Conservation (phyloP, 768 basidiomycete genomes). For the Naganishia antarctica region DNA sequence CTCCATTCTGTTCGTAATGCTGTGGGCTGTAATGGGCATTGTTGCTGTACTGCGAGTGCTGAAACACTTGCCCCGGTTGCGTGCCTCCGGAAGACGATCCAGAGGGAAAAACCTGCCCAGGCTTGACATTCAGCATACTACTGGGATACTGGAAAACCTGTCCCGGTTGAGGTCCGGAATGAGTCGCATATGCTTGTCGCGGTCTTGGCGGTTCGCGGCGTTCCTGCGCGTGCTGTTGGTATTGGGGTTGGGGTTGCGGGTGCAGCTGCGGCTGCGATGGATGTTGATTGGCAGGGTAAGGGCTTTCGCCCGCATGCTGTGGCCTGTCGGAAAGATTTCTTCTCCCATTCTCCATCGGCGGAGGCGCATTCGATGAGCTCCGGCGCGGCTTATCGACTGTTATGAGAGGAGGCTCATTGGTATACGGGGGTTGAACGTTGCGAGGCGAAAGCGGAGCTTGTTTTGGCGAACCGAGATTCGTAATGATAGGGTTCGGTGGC, state of each 20-base stretch:
- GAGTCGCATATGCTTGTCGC: conserved; percentile 11
- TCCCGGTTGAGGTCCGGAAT: conserved; percentile 44
- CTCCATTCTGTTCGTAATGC: neutral
- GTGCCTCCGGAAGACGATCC: conserved; percentile 10
- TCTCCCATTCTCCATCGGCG: conserved; percentile 10
- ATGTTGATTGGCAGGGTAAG: neutral
- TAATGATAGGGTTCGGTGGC: neutral
- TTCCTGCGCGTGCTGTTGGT: conserved; percentile 26
- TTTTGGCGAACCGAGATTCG: conserved; percentile 20
- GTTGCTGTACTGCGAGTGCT: conserved; percentile 13
- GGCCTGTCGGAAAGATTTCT: neutral
- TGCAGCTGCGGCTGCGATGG: conserved; percentile 11
- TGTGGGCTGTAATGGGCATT: conserved; percentile 4
- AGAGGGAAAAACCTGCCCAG: conserved; percentile 36
- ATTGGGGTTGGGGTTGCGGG: too few species aligned
- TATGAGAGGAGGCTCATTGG: neutral
- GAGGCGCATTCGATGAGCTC: neutral
- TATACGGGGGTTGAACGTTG: neutral
- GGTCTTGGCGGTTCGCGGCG: conserved; percentile 13
- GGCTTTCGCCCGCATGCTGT: neutral
- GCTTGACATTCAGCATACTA: conserved; percentile 33
- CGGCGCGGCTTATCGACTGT: conserved; percentile 16
- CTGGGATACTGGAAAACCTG: conserved; percentile 46
- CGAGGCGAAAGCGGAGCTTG: conserved; percentile 12
- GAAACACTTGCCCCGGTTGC: conserved; percentile 15